Evolutionary conservation across 75 land plant species (phyloP), one percentile per base, ranked within the genome.

Genomic region (Cryptomeria japonica): DNA sequence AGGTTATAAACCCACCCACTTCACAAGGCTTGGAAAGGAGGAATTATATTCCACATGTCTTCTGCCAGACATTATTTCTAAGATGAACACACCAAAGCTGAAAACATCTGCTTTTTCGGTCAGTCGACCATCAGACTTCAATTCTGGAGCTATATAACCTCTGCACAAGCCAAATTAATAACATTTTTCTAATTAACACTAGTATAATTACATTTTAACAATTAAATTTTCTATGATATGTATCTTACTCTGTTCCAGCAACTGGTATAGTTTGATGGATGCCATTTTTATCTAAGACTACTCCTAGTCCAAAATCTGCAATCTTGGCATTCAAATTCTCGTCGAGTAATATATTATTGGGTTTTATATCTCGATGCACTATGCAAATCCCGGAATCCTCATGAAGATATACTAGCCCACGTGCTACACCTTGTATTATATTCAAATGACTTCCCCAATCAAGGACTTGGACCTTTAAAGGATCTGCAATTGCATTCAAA

Each of bases 361-460:
- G 72, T 85, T 92, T 92, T 72, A 92, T 92, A 87, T 92, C 93
- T 39, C 93, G 55, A 83, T 92, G 93, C 44, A 92, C 89, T 28
- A 90, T 88, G 42, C 88, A 78, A 32, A 87, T 19, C 39, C 79
- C 90, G 44, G 89, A 92, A 34, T 88, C 55, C 32, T 88, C 89
- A 32, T 92, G 93, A 36, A 92, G 46, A 75, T 92, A 92, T 25
- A 68, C 89, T 25, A 91, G 87, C 11, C 93, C 93, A 72, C 88
- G 86, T 25, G 93, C 90, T 9, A 88, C 87, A 32, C 93, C 93
- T 6, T 83, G 49, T 64, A 91, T 88, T 4, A 91, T 86, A 46
- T 88, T 87, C 83, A 91, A 51, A 90, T 68, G 28, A 38, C 39
- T 80, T 42, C 72, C 88, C 93, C 77, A 73, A 12, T 73, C 77